phyloP scores from a whole-genome alignment of 176 grass and related monocot genomes.

The Oryza meridionalis region DNA sequence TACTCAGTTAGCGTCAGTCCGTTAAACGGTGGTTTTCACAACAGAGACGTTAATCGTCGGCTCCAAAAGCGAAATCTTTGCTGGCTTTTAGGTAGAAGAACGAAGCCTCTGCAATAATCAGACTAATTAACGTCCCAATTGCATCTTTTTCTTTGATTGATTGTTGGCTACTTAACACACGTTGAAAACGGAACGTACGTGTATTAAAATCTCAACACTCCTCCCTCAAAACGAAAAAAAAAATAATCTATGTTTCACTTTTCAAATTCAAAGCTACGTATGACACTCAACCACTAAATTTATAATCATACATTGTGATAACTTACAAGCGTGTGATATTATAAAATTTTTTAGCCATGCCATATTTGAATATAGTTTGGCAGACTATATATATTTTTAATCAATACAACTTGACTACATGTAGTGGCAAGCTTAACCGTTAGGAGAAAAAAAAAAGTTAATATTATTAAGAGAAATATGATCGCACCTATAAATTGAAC shows the following conservation, averaged over 20 bases:
- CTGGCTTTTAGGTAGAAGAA: conserved; percentile 16
- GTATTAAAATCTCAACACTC: not conserved
- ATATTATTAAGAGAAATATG: too few relatives aligned
- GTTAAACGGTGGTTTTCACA: conserved; percentile 34
- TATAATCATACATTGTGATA: not conserved
- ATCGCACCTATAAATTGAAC: too few relatives aligned
- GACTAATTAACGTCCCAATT: not conserved
- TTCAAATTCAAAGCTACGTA: not conserved
- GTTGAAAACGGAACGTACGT: not conserved
- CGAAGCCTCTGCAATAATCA: not conserved
- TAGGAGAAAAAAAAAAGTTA: too few relatives aligned
- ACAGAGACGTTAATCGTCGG: conserved; percentile 32
- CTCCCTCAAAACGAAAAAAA: not conserved
- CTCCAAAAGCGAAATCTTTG: conserved; percentile 1
- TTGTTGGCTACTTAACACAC: not conserved
- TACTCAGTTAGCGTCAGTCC: conserved; percentile 27
- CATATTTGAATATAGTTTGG: not conserved
- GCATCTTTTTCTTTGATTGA: not conserved
- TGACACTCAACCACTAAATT: not conserved
- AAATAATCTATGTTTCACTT: not conserved
- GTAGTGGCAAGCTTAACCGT: not conserved
- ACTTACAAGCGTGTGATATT: not conserved
- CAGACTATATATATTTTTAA: too few relatives aligned
- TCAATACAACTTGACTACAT: too few relatives aligned
- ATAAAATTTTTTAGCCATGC: not conserved